Base-by-base conservation (phyloP, 441 rosid species). In the Omphalea diandra region DNA sequence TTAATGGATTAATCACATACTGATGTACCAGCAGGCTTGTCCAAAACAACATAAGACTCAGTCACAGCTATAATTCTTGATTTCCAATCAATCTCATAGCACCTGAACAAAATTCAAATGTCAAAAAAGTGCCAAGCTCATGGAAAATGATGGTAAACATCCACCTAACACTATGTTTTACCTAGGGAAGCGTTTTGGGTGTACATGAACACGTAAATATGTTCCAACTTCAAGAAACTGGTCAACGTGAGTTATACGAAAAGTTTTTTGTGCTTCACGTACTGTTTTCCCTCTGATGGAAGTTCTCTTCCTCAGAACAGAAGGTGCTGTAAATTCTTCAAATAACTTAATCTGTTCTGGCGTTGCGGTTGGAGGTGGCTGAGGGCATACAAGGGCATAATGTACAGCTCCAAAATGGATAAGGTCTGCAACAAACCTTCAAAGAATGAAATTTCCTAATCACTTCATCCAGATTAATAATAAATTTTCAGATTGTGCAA, bases 381-480 rank as follows among this genome's bases (percentile, higher is more conserved):
- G 79, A 73, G 97, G 98, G 59, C 94, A 83, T 24, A 93, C 94
- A 52, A 90, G 91, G 52, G 97, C 96, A 73, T 77, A 89, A 86
- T 87, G 87, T 33, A 93, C 90, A 75, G 97, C 92, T 81, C 98
- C 97, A 76, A 93, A 93, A 55, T 77, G 84, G 27, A 93, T 89
- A 65, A 93, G 96, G 85, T 93, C 96, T 87, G 91, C 86, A 86
- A 90, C 96, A 88, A 78, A 93, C 85, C 97, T 90, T 90, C 91
- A 89, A 36, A 85, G 78, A 78, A 83, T 80, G 79, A 81, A 76
- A 82, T 64, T 80, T 80, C 64, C 74, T 63, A 74, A 81, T 84
- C 73, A 80, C 79, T 70, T 67, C 46, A 52, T 63, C 63, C 65
- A 63, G 57, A 49, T 66, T 55, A 41, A 56, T 63, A 27, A 40